A percentile compares a stretch with the other conserved stretches of the same genome.
Conservation (phyloP, 805 yeast species). For the Komagataella populi region DNA sequence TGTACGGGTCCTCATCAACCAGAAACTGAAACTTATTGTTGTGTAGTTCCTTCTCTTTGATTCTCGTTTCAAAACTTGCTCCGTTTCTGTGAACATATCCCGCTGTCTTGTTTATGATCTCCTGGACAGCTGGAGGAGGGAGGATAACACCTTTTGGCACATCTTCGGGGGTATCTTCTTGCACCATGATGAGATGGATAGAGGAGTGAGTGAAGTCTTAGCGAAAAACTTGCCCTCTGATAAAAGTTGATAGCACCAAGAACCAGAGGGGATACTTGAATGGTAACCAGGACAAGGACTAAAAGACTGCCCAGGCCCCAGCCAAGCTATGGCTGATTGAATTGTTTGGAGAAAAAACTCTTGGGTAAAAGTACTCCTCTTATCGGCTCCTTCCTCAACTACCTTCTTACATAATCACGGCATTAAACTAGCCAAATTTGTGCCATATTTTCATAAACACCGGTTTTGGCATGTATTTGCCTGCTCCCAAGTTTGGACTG, state of each 20-base stretch:
- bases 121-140: conserved; percentile 38
- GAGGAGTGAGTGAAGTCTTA: background rate
- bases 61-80: conserved; percentile 42
- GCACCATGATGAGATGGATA: background rate
- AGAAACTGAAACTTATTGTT: conserved; percentile 55
- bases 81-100: conserved; percentile 63
- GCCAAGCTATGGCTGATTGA: too few species aligned
- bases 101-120: conserved; percentile 58
- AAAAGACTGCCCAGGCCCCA: background rate
- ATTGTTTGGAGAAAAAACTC: too few species aligned
- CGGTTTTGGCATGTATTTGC: background rate
- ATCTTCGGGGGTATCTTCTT: background rate
- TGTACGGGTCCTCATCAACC: conserved; percentile 34
- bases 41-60: conserved; percentile 29
- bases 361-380: too few species aligned
- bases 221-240: background rate
- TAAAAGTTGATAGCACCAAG: background rate
- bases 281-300: background rate
- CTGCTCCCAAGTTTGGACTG: background rate
- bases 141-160: conserved; percentile 27
- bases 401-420: background rate
- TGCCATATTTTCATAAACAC: background rate
- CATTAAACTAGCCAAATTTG: background rate
- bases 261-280: background rate
- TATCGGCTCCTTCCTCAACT: too few species aligned